Conservation (phyloP, 1,284 basidiomycete genomes). For the Sparassis latifolia region DNA sequence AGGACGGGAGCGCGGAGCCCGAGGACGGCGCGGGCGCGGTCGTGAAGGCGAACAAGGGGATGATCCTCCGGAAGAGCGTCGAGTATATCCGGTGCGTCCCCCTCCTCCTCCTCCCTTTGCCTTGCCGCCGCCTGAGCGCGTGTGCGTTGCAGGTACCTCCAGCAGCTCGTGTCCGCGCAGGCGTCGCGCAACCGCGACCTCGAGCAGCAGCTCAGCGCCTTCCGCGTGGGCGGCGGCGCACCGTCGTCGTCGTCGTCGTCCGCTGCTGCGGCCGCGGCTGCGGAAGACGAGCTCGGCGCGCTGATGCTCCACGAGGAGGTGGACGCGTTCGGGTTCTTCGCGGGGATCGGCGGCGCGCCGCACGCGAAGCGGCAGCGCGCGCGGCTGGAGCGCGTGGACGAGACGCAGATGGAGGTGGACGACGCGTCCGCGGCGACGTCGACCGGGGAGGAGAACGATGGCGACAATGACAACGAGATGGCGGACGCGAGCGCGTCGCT, state of each 20-base stretch:
- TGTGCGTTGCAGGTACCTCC: conserved; percentile 51
- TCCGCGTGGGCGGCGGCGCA: conserved; percentile 24
- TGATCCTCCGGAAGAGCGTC: conserved; percentile 83
- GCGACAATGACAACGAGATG: conserved; percentile 9
- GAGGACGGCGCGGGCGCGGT: conserved; percentile 22
- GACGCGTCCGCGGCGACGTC: conserved; percentile 16
- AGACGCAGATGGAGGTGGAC: conserved; percentile 24
- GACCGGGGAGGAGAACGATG: conserved; percentile 13
- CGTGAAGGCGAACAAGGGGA: conserved; percentile 85
- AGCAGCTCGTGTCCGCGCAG: conserved; percentile 76
- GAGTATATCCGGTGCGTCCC: conserved; percentile 72
- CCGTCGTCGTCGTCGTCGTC: conserved; percentile 1
- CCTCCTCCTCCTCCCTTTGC: too few relatives aligned
- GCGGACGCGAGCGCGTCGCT: conserved; percentile 11
- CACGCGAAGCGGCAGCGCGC: conserved; percentile 4
- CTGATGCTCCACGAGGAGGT: conserved; percentile 29
- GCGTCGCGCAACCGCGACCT: conserved; percentile 71
- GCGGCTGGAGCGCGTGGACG: conserved; percentile 25
- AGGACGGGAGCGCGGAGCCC: conserved; percentile 15
- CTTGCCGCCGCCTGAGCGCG: background rate
- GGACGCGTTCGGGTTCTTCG: conserved; percentile 15
- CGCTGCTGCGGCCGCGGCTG: conserved; percentile 9
- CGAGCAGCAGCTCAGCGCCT: conserved; percentile 54
- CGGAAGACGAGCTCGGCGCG: conserved; percentile 16
- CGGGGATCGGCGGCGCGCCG: conserved; percentile 7